These are phyloP conservation scores for Gremmenia infestans DNA, from an alignment of 2,329 filamentous ascomycete genomes.

Conservation along the genomic window DNA sequence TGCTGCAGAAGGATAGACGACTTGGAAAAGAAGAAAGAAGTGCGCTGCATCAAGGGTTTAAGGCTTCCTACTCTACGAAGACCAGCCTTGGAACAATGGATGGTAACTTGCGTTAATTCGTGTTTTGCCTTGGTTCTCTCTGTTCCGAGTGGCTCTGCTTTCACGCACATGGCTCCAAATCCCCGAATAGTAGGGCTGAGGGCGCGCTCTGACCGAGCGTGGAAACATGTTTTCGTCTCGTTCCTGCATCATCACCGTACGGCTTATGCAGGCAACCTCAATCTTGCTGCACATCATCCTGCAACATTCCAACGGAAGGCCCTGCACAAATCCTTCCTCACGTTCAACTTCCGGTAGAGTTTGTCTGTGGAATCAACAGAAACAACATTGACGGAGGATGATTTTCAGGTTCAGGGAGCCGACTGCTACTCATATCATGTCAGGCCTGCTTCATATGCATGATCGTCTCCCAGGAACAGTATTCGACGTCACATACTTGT, in stretches of 20 bases:
- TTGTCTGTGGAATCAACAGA: not conserved
- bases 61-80: not conserved
- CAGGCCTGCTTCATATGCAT: slow-evolving; percentile 4
- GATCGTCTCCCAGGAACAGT: slow-evolving; percentile 11
- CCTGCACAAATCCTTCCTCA: not conserved
- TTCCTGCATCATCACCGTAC: slow-evolving; percentile 6
- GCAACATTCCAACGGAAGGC: not conserved
- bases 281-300: not conserved
- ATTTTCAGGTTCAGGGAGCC: not conserved
- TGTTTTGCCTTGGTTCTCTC: not conserved
- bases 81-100: not conserved
- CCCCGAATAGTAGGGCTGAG: not conserved
- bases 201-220: slow-evolving; percentile 7
- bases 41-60: not conserved
- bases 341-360: not conserved
- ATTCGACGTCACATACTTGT: slow-evolving; percentile 5
- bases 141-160: not conserved
- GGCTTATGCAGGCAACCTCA: not conserved
- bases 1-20: not conserved
- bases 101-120: slow-evolving; percentile 1
- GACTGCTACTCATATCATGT: not conserved
- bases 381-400: not conserved
- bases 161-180: not conserved
- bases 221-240: slow-evolving; percentile 12
- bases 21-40: not conserved